A percentile compares a stretch with the other conserved stretches of the same genome.
Evolutionary conservation across 2,329 filamentous ascomycete genomes (phyloP).

Genomic region (Xylaria sp.): DNA sequence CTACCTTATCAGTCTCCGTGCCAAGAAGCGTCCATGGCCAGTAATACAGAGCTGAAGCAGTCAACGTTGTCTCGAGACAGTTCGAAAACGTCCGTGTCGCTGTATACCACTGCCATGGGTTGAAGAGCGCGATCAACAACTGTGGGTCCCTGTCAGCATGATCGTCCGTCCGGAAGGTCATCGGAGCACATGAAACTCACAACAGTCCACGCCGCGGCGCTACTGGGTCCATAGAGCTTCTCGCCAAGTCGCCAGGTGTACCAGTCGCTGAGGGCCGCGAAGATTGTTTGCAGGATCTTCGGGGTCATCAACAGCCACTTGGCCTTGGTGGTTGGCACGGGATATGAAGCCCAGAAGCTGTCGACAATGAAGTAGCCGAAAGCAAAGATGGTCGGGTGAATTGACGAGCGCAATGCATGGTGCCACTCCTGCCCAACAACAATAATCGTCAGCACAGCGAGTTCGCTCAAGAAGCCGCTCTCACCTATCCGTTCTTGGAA

Average conservation of each 20-base stretch:
- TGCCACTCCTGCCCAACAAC: slow-evolving; percentile 73
- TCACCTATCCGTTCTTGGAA: background rate
- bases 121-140: slow-evolving; percentile 66
- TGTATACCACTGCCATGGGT: slow-evolving; percentile 95
- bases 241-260: slow-evolving; percentile 81
- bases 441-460: slow-evolving; percentile 16
- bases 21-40: slow-evolving; percentile 79
- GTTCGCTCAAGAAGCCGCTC: background rate
- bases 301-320: slow-evolving; percentile 67
- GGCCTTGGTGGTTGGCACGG: slow-evolving; percentile 46
- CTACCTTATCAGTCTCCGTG: slow-evolving; percentile 36
- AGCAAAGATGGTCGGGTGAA: slow-evolving; percentile 87
- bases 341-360: slow-evolving; percentile 47
- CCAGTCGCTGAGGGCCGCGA: slow-evolving; percentile 75
- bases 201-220: slow-evolving; percentile 60
- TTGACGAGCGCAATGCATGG: slow-evolving; percentile 76
- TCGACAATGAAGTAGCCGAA: slow-evolving; percentile 62
- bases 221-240: slow-evolving; percentile 63
- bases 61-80: slow-evolving; percentile 84
- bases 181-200: slow-evolving; percentile 47
- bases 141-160: slow-evolving; percentile 33
- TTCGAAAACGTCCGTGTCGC: slow-evolving; percentile 93
- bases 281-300: slow-evolving; percentile 67
- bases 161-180: background rate
- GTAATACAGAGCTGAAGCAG: slow-evolving; percentile 68